Conservation (phyloP, 345 rosid genomes). For the Citrus sinensis region DNA sequence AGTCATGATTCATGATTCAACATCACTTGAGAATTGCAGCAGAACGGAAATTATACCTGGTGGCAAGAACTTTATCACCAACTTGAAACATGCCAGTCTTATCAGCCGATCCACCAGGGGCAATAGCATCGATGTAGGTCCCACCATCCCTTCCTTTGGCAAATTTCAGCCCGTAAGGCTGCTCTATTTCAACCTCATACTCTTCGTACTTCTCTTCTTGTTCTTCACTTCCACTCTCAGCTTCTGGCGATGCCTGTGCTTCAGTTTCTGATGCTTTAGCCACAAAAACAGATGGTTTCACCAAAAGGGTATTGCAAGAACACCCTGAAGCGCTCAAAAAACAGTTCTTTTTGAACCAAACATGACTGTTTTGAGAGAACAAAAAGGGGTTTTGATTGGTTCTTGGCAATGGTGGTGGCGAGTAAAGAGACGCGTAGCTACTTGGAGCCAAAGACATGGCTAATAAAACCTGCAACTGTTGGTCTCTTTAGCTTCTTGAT, state of each 20-base stretch:
- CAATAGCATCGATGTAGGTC: constrained; percentile 87
- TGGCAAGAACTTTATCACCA: constrained; percentile 91
- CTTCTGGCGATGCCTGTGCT: constrained; percentile 34
- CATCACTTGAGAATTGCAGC: background rate
- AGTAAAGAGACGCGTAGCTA: constrained; percentile 49
- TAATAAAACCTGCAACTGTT: background rate
- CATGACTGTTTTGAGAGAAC: constrained; percentile 26
- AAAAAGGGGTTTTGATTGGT: constrained; percentile 35
- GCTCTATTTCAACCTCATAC: constrained; percentile 81
- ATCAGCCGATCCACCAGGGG: constrained; percentile 82
- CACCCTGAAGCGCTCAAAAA: constrained; percentile 18
- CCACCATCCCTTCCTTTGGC: constrained; percentile 88
- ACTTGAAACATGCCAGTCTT: constrained; percentile 69
- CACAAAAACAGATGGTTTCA: constrained; percentile 31
- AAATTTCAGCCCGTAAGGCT: constrained; percentile 82
- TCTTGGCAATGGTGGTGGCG: constrained; percentile 52
- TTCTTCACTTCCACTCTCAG: constrained; percentile 34
- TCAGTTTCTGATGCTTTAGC: constrained; percentile 64
- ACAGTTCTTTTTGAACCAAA: constrained; percentile 24
- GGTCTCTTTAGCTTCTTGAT: background rate
- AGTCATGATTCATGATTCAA: background rate
- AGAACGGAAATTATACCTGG: constrained; percentile 52
- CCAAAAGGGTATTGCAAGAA: constrained; percentile 37
- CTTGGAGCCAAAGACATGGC: constrained; percentile 63
- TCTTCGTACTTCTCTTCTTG: constrained; percentile 53